Evolutionary conservation across 2,329 filamentous ascomycete genomes (phyloP).

Genomic region (Aureobasidium sp.): DNA sequence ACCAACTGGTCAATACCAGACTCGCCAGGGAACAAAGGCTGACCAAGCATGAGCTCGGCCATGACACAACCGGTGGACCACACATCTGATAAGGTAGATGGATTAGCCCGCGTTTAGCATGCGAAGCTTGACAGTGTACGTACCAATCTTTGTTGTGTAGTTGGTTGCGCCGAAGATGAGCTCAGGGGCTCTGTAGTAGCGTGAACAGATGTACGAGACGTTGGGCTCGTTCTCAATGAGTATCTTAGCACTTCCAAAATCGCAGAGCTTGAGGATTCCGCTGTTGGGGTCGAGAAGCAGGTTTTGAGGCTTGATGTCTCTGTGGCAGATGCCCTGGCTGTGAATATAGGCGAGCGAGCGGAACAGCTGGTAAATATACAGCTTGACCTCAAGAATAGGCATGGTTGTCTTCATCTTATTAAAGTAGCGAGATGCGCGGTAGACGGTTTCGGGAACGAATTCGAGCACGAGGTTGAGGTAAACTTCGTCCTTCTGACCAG

Average conservation of each 20-base stretch:
- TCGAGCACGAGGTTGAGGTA: slow-evolving; percentile 98
- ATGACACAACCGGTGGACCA: slow-evolving; percentile 99
- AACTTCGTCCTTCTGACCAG: slow-evolving; percentile 71
- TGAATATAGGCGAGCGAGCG: slow-evolving; percentile 97
- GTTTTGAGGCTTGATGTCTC: slow-evolving; percentile 99
- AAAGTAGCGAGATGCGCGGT: slow-evolving; percentile 96
- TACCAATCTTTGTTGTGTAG: slow-evolving; percentile 99
- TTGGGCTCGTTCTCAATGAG: slow-evolving; percentile 98
- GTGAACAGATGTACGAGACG: slow-evolving; percentile 98
- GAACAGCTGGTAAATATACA: slow-evolving; percentile 99
- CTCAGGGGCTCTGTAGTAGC: slow-evolving; percentile 96
- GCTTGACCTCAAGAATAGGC: slow-evolving; percentile 97
- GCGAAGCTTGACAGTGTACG: slow-evolving; percentile 29
- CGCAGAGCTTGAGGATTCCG: slow-evolving; percentile 92
- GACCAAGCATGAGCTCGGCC: slow-evolving; percentile 97
- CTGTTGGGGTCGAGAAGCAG: slow-evolving; percentile 85
- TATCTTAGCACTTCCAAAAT: slow-evolving; percentile 98
- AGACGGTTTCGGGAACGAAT: slow-evolving; percentile 96
- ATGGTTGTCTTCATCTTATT: slow-evolving; percentile 99
- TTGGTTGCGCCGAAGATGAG: slow-evolving; percentile 98
- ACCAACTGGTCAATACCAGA: slow-evolving; percentile 98
- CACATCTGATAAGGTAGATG: slow-evolving; percentile 58
- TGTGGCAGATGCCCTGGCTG: slow-evolving; percentile 96
- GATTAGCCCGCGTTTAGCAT: background rate
- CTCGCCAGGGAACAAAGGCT: slow-evolving; percentile 95